These are phyloP conservation scores for Porpolomopsis calyptriformis DNA, from an alignment of 768 basidiomycete species.

Conservation along the genomic window DNA sequence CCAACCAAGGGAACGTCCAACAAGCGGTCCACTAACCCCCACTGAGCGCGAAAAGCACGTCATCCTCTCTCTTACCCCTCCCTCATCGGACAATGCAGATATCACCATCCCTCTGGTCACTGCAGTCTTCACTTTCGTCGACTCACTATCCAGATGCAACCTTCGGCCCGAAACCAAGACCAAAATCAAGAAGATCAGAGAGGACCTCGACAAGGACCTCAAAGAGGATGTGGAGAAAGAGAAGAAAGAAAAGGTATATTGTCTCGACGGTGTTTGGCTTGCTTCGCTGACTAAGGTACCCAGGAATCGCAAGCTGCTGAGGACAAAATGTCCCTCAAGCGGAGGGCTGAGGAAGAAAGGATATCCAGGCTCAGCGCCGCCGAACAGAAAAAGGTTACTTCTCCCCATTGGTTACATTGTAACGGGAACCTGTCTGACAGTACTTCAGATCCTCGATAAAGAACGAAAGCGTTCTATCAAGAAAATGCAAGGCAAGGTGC, in stretches of 20 bases:
- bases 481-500: slow-evolving; percentile 58
- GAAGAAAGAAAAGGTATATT: slow-evolving; percentile 56
- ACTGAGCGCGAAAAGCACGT: slow-evolving; percentile 60
- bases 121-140: slow-evolving; percentile 66
- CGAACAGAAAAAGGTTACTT: slow-evolving; percentile 70
- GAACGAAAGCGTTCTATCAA: slow-evolving; percentile 64
- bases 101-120: slow-evolving; percentile 52
- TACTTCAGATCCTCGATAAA: slow-evolving; percentile 50
- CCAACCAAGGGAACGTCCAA: slow-evolving; percentile 67
- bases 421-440: slow-evolving; percentile 3
- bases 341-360: slow-evolving; percentile 62
- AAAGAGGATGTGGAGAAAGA: slow-evolving; percentile 58
- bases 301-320: slow-evolving; percentile 42
- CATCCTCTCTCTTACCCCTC: slow-evolving; percentile 53
- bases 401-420: not conserved
- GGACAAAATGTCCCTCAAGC: slow-evolving; percentile 62
- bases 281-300: not conserved
- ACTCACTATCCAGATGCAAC: slow-evolving; percentile 45
- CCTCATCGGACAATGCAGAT: slow-evolving; percentile 35
- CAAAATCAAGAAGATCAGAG: slow-evolving; percentile 66
- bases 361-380: slow-evolving; percentile 62
- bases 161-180: slow-evolving; percentile 73
- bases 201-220: slow-evolving; percentile 60
- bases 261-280: slow-evolving; percentile 1
- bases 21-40: slow-evolving; percentile 31